Base-by-base conservation (phyloP, 169 alveolate genomes). In the Plasmodium gonderi region DNA sequence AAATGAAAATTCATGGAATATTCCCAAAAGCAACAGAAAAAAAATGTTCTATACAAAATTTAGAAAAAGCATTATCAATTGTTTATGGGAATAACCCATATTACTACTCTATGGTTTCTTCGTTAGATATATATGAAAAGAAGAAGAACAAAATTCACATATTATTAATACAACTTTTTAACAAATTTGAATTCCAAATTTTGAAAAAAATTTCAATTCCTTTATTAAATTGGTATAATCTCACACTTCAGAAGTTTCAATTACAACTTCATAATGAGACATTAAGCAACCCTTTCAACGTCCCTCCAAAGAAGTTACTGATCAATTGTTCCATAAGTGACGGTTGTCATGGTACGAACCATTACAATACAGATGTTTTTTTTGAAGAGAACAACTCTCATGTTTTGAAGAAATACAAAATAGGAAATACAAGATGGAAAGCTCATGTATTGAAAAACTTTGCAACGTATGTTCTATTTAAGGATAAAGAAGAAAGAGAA, bases 21-120 rank as follows among this genome's bases (percentile, higher is more conserved):
- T 83, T 83, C 44, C 38, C 54, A 36, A 83, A 83, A 47, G 92
- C 92, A 64, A 33, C 29, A 51, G 65, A 83, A 83, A 83, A 83
- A 83, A 83, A 74, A 83, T 83, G 92, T 74, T 80, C 92, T 20
- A 49, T 83, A 38, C 74, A 83, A 31, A 83, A 83, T 83, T 83
- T 83, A 49, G 92, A 83, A 74, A 83, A 83, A 49, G 92, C 85
- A 20, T 17, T 83, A 60, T 69, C 85, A 47, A 83, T 83, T 7
- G 44, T 83, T 72, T 83, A 83, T 74, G 78, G 40, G 64, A 83
- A 83, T 12, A 83, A 83, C 47, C 83, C 92, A n/a, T 74, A 72
- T 74, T 83, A 74, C 31, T 83, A 83, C 47, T 72, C 85, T 45
- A 33, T 83, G 45, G 92, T 83, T 47, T 83, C 92, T 8, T 83